These are phyloP conservation scores for Phaeosphaeria sp. DNA, from an alignment of 2,329 filamentous ascomycete genomes.

Conservation along the genomic window DNA sequence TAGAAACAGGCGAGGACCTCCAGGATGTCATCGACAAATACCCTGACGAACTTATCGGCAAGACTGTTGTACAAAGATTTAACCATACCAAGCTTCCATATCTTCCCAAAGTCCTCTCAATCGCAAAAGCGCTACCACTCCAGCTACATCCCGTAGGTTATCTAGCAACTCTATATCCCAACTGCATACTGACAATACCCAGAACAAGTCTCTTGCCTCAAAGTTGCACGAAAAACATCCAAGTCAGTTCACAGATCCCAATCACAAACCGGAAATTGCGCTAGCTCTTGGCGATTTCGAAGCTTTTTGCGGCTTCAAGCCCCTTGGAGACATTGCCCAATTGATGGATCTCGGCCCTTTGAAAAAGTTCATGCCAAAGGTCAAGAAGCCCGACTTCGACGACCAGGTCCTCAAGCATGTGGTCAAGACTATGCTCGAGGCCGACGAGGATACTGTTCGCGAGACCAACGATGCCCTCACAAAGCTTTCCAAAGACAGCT, in stretches of 20 bases:
- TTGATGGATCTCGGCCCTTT: conserved; percentile 65
- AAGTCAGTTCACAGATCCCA: conserved; percentile 70
- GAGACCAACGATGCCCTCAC: conserved; percentile 61
- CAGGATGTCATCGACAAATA: conserved; percentile 68
- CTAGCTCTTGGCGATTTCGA: conserved; percentile 75
- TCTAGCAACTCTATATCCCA: not conserved
- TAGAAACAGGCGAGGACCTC: conserved; percentile 68
- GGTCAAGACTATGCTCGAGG: conserved; percentile 62
- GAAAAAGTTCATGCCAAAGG: conserved; percentile 58
- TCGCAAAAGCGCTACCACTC: conserved; percentile 75
- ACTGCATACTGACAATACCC: conserved; percentile 5
- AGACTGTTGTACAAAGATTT: conserved; percentile 65
- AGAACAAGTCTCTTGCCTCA: conserved; percentile 68
- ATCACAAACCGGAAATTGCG: conserved; percentile 83
- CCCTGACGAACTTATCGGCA: conserved; percentile 68
- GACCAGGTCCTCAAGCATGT: conserved; percentile 65
- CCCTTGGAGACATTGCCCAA: conserved; percentile 63
- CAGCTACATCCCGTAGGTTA: conserved; percentile 69
- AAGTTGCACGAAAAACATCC: conserved; percentile 70
- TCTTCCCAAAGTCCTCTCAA: conserved; percentile 78
- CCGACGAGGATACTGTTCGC: conserved; percentile 60
- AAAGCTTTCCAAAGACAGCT: conserved; percentile 54
- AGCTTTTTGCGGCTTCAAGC: conserved; percentile 78
- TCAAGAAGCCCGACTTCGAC: conserved; percentile 56
- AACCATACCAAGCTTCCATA: conserved; percentile 71